phyloP scores from a whole-genome alignment of 495 filamentous ascomycete species.

The Neurospora hispaniola region DNA sequence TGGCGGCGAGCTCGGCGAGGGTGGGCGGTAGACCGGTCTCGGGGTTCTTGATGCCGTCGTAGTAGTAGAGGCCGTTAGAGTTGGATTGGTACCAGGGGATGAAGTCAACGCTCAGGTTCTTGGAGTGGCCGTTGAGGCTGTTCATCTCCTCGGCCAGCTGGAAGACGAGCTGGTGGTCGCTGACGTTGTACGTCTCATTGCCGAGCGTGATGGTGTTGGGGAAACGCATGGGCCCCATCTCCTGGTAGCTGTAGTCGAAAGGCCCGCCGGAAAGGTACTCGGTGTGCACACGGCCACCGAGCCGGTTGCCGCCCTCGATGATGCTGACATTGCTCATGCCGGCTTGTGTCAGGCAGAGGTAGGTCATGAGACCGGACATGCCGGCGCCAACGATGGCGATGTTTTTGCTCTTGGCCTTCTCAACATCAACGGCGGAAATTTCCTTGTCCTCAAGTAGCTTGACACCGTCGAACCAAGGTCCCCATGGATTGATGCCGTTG shows the following conservation, averaged over 20 bases:
- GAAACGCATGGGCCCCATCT: constrained; percentile 67
- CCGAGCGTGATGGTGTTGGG: constrained; percentile 39
- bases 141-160: constrained; percentile 52
- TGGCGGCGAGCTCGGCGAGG: constrained; percentile 34
- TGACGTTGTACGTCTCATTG: constrained; percentile 45
- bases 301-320: constrained; percentile 28
- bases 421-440: constrained; percentile 39
- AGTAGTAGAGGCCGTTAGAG: constrained; percentile 40
- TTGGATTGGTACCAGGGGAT: constrained; percentile 51
- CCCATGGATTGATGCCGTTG: constrained; percentile 45
- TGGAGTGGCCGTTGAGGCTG: constrained; percentile 39
- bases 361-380: constrained; percentile 55
- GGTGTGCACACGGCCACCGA: constrained; percentile 48
- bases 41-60: constrained; percentile 40
- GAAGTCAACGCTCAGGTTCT: constrained; percentile 50
- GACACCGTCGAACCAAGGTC: constrained; percentile 63
- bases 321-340: constrained; percentile 31
- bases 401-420: constrained; percentile 43
- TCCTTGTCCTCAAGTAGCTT: constrained; percentile 47
- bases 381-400: constrained; percentile 58
- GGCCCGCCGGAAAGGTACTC: constrained; percentile 50
- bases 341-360: constrained; percentile 28
- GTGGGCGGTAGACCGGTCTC: constrained; percentile 26
- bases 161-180: constrained; percentile 53
- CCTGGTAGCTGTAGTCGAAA: constrained; percentile 60